A percentile compares a stretch with the other conserved stretches of the same genome.
Conservation (phyloP, 768 basidiomycete genomes). For the Mycena filopes region DNA sequence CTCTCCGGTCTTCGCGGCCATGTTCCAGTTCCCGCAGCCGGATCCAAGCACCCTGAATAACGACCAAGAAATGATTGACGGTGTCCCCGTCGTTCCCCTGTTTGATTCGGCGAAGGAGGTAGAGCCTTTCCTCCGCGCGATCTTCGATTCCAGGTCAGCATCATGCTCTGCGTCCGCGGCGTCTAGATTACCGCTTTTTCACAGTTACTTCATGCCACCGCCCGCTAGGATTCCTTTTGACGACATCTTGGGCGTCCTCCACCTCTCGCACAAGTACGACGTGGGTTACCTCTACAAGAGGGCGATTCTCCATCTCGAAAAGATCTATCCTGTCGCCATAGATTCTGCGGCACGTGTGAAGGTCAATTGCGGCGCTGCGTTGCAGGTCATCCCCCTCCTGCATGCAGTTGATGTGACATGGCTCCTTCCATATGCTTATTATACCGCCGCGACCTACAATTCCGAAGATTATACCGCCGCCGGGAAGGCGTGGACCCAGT, state of each 20-base stretch:
- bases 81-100: neutral
- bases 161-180: no score
- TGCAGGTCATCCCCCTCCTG: neutral
- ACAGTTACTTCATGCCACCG: conserved; percentile 17
- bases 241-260: neutral
- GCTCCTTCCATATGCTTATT: conserved; percentile 8
- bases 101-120: neutral
- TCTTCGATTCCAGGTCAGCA: conserved; percentile 3
- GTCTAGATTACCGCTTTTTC: neutral
- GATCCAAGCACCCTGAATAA: neutral
- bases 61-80: neutral
- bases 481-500: neutral
- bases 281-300: conserved; percentile 2
- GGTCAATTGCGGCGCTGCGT: no score
- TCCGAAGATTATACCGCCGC: neutral
- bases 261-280: conserved; percentile 10
- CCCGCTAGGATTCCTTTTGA: neutral
- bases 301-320: conserved; percentile 12
- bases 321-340: neutral
- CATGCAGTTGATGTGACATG: neutral
- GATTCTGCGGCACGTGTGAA: neutral
- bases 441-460: neutral
- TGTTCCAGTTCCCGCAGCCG: conserved; percentile 5
- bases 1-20: neutral
- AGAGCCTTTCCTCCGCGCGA: neutral